Base-by-base conservation (phyloP, 2,329 filamentous ascomycete genomes). In the Colletotrichum filicis region DNA sequence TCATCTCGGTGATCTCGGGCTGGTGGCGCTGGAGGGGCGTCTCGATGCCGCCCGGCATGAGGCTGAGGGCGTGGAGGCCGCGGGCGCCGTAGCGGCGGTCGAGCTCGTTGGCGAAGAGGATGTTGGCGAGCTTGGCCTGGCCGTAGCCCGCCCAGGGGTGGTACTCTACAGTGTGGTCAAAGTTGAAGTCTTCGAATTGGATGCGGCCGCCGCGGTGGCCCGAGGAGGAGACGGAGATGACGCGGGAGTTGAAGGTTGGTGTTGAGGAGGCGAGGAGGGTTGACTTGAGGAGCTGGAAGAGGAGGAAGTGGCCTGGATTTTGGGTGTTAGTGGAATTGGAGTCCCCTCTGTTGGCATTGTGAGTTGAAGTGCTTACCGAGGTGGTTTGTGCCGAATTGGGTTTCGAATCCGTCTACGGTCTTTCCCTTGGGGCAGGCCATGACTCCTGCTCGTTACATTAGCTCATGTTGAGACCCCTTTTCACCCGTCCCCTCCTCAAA, bases 361-460 rank as follows among this genome's bases (percentile, higher is more conserved):
- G 3, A 3, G 2, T 16, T 11, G 5, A 14, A 3, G 16, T 16
- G 30, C 63, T 26, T 71, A 71, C 68, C 83, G 1, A 91, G 79
- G 76, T 90, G 85, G 76, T 90, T 90, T 7, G 83, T 85, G 42
- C 83, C 88, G 71, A 90, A 86, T 68, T 90, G 87, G 0, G 77
- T 77, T 75, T 80, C 79, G 37, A 76, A 74, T 12, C 77, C 78
- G n/a, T 79, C 78, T 0, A 46, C 64, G 5, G 75, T 76, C 22
- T 72, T 78, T 5, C 61, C 62, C 35, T 74, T 68, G 16, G 74
- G 75, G 12, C 75, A 62, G 4, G 66, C 61, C 60, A 73, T 73
- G 60, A 69, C 60, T 42, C 55, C 69, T 73, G 24, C 4, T 11
- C 0, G 5, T 4, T 9, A 16, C 7, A 26, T 70, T 22, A 71